Percentiles rank a stretch among this genome's conserved stretches.
Conservation (phyloP, 306 rosid species). For the Cajanus cajan region DNA sequence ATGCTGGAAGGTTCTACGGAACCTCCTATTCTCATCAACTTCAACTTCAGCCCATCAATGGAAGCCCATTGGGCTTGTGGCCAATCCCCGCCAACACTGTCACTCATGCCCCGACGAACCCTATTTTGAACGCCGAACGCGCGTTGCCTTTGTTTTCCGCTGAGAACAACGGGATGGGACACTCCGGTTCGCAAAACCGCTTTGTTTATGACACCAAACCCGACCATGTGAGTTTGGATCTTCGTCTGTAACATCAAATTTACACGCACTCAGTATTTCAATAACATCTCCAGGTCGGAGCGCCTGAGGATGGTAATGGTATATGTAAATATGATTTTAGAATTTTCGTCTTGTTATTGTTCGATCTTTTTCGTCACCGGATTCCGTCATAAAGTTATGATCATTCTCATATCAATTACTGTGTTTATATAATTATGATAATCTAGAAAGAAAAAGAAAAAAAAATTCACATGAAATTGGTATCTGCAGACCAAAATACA, state of each 20-base stretch:
- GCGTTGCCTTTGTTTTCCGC: conserved; percentile 52
- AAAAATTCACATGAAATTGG: too few relatives aligned
- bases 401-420: not conserved
- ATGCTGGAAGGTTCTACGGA: conserved; percentile 48
- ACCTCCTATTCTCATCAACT: conserved; percentile 42
- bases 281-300: not conserved
- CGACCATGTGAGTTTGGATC: conserved; percentile 91
- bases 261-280: not conserved
- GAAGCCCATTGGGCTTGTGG: conserved; percentile 71
- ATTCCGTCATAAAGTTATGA: not conserved
- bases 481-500: too few relatives aligned
- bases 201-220: conserved; percentile 52
- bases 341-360: not conserved
- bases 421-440: not conserved
- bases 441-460: too few relatives aligned
- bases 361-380: not conserved
- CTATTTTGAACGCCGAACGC: conserved; percentile 50
- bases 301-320: not conserved
- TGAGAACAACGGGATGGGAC: conserved; percentile 28
- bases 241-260: conserved; percentile 59
- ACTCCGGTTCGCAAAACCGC: conserved; percentile 40
- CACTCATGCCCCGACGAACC: conserved; percentile 41
- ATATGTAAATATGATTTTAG: not conserved
- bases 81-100: conserved; percentile 46
- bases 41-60: conserved; percentile 52